phyloP scores from a whole-genome alignment of 106 monocot genomes.

The Gastrodia elata region DNA sequence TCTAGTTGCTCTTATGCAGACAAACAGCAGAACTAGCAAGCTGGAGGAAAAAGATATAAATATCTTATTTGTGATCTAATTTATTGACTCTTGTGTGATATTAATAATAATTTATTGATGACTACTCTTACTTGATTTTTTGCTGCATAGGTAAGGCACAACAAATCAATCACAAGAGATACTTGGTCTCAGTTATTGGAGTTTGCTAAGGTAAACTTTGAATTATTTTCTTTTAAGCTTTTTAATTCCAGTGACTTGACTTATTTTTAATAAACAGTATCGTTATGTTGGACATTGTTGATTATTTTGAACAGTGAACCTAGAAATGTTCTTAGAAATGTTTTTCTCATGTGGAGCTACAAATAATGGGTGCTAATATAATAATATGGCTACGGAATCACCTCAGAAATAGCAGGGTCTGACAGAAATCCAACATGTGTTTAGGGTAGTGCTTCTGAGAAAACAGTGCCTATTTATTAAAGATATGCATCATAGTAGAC shows the following conservation, averaged over 20 bases:
- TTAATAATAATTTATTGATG: neutral
- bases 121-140: slow-evolving; percentile 3
- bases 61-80: neutral
- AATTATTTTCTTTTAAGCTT: neutral
- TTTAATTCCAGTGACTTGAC: neutral
- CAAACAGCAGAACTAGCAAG: neutral
- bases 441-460: too few relatives aligned
- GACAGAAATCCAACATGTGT: too few relatives aligned
- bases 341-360: too few relatives aligned
- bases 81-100: neutral
- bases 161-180: slow-evolving; percentile 87
- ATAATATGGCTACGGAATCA: too few relatives aligned
- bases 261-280: too few relatives aligned
- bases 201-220: slow-evolving; percentile 60
- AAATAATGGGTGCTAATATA: too few relatives aligned
- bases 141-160: slow-evolving; percentile 53
- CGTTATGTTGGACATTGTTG: neutral
- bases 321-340: too few relatives aligned
- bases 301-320: too few relatives aligned
- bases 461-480: too few relatives aligned
- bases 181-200: slow-evolving; percentile 87
- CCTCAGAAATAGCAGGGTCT: too few relatives aligned
- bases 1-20: neutral
- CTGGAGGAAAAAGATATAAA: neutral
- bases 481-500: too few relatives aligned